phyloP scores from a whole-genome alignment of 495 filamentous ascomycete genomes.

The Polyplosphaeria fusca region DNA sequence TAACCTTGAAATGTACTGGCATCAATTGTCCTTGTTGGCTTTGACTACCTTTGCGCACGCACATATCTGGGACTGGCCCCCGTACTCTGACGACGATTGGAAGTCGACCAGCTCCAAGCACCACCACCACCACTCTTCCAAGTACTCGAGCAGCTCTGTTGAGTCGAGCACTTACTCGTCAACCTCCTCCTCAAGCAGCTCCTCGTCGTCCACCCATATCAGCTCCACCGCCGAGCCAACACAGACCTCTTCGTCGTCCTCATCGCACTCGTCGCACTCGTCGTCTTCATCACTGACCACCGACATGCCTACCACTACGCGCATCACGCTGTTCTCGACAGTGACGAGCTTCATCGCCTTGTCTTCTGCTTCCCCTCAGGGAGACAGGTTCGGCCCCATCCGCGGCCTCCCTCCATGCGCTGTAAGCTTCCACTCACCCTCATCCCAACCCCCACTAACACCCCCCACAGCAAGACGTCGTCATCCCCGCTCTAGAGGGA shows the following conservation, averaged over 20 bases:
- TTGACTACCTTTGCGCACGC: neutral
- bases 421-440: neutral
- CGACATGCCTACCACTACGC: conserved; percentile 14
- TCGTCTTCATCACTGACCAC: neutral
- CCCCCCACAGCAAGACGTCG: conserved; percentile 1
- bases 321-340: neutral
- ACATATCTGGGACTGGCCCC: too few relatives aligned
- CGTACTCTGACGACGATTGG: neutral
- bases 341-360: conserved; percentile 5
- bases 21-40: conserved; percentile 4
- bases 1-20: conserved; percentile 12
- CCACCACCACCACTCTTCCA: neutral
- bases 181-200: neutral
- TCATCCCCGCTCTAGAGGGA: too few relatives aligned
- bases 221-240: neutral
- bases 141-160: conserved; percentile 1
- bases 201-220: neutral
- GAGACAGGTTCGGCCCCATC: conserved; percentile 1
- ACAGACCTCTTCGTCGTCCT: neutral
- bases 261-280: neutral
- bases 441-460: neutral
- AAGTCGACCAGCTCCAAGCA: neutral
- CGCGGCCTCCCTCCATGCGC: conserved; percentile 9
- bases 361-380: neutral
- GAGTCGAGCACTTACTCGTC: neutral